Evolutionary conservation across 768 basidiomycete genomes (phyloP), one percentile per base, ranked within the genome.

Genomic region (Boletus subparvulus): DNA sequence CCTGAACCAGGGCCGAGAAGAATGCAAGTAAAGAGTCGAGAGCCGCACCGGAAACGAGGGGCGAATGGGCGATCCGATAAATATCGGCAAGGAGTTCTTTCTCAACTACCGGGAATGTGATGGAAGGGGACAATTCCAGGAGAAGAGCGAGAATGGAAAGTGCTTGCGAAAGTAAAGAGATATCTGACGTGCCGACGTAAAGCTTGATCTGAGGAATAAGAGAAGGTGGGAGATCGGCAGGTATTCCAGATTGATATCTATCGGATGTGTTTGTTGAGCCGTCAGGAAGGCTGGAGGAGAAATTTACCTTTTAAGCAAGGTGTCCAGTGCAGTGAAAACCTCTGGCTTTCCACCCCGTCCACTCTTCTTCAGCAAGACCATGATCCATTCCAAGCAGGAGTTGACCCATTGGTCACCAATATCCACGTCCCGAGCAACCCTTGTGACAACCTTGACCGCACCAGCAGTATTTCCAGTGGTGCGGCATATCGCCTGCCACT

Each of bases 1-100:
- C 92, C 59, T 82, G 80, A 30, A 96, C 92, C 44, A 96, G 82
- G 0, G 88, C 85, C 2, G 79, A 78, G 71, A 92, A 94, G 80
- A 98, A 98, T 16, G 76, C 77, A 46, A 93, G 80, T 13, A 97
- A 78, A 0, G 90, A 84, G 36, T 98, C 94, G 7, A 96, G 82
- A 4, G 91, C 84, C 2, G 82, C 76, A 11, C 87, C 87, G 21
- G 91, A 83, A 14, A 94, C 79, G 13, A 89, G 78, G 0, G 94
- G 88, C 0, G 94, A 92, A 65, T 87, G 83, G 0, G 93, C 80
- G 47, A 94, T 83, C 46, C 70, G 71, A 73, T 86, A 98, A 56
- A 85, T 81, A 52, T 80, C 84, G 45, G 73, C 68, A 41, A 90
- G 82, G 14, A 88, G 74, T 47, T 86, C 82, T n/a, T 76, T 77